Conservation (phyloP, 768 basidiomycete species). For the Podaxis sp. region DNA sequence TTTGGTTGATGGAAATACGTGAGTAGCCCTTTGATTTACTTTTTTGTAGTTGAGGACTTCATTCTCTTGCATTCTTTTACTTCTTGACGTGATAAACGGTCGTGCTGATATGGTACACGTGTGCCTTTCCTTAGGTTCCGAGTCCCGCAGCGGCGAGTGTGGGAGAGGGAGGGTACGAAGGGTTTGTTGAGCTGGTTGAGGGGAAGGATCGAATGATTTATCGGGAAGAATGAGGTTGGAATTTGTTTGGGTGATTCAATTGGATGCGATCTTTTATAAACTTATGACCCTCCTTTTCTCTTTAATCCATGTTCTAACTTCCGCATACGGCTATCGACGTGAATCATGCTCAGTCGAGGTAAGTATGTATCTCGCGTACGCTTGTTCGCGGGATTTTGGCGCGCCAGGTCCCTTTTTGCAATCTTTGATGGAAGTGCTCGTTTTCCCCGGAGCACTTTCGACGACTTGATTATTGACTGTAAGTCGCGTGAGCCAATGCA, state of each 20-base stretch:
- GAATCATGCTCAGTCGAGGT: too few relatives aligned
- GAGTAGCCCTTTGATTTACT: conserved; percentile 26
- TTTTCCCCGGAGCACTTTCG: too few relatives aligned
- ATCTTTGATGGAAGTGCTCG: too few relatives aligned
- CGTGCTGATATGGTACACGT: neutral
- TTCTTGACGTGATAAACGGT: neutral
- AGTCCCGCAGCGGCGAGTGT: conserved; percentile 73
- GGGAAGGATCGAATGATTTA: conserved; percentile 57
- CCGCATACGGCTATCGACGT: too few relatives aligned
- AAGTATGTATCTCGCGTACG: too few relatives aligned
- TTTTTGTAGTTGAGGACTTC: neutral
- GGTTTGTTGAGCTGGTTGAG: conserved; percentile 76
- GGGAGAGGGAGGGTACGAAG: conserved; percentile 86
- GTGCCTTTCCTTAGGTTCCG: conserved; percentile 53
- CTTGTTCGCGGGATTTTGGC: too few relatives aligned
- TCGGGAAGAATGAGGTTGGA: neutral
- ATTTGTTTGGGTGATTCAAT: neutral
- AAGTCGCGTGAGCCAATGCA: too few relatives aligned
- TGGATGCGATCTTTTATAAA: too few relatives aligned
- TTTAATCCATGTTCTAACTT: too few relatives aligned
- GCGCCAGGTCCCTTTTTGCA: too few relatives aligned
- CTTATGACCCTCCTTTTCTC: too few relatives aligned
- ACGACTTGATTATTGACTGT: too few relatives aligned
- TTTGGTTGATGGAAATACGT: conserved; percentile 83
- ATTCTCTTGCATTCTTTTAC: neutral